Evolutionary conservation across 202 grass and related monocot species (phyloP), one percentile per base, ranked within the genome.

Genomic region (Zoysia matrella): DNA sequence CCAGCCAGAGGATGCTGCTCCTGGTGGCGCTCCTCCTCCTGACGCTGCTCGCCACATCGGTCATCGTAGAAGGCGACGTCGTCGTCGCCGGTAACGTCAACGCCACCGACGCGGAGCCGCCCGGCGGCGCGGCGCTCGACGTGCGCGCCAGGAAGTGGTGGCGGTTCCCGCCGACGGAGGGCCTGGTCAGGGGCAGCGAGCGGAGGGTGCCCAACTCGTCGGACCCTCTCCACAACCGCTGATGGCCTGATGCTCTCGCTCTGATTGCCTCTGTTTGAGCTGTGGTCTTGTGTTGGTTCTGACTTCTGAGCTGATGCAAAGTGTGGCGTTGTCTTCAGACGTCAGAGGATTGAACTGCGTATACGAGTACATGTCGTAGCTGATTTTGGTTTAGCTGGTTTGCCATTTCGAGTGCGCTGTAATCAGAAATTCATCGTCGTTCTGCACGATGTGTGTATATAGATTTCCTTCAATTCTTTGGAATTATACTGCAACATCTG

Each of bases 211-310:
- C 94, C 65, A 97, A 91, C 78, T 86, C 86, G 49, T 91, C 94
- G 4, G 94, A 93, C 74, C 94, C 94, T 54, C 91, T 93, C 36
- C 94, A 97, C 86, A 93, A 97, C 67, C 94, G 94, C 49, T 93
- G 89, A 90, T 49, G 55, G 22, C 22, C 22, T 22, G 22, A 22
- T 22, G 22, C 22, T 0, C 22, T 22, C 22, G 22, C 22, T 22
- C 22, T 22, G 22, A 22, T 22, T 14, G 40, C 15, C 16, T 47
- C 5, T 2, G 6, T 47, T 45, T 11, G 41, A 56, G 16, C 42
- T 22, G 22, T 22, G 22, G 22, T 22, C 22, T 22, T 22, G 0
- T 22, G 22, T 22, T 22, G 22, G 22, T 22, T 22, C 22, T 22
- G 22, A 22, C 22, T 69, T 77, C 61, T 73, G 41, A 7, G 48